A percentile compares a stretch with the other conserved stretches of the same genome.
Evolutionary conservation across 2,329 filamentous ascomycete genomes (phyloP).

Genomic region (Fusarium equiseti): DNA sequence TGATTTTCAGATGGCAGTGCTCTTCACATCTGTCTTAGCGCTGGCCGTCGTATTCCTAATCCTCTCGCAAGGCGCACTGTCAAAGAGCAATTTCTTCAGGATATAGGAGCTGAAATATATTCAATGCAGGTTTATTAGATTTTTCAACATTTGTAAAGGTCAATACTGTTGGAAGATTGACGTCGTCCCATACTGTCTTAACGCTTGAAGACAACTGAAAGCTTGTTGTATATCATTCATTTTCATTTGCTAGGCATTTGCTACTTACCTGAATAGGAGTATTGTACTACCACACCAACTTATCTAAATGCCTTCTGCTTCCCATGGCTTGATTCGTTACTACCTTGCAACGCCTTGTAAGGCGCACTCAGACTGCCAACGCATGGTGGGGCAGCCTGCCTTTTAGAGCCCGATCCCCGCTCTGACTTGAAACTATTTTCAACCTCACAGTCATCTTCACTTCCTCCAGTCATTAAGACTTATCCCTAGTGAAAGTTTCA

Average conservation of each 20-base stretch:
- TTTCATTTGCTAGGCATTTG: too few species aligned
- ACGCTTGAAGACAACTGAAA: too few species aligned
- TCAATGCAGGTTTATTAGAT: too few species aligned
- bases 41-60: constrained; percentile 1
- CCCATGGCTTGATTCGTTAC: too few species aligned
- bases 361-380: neutral
- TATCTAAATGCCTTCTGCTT: too few species aligned
- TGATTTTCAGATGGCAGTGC: constrained; percentile 8
- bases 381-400: too few species aligned
- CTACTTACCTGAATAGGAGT: too few species aligned
- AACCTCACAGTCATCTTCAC: neutral
- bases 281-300: too few species aligned
- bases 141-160: too few species aligned
- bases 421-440: neutral
- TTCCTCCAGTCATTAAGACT: neutral
- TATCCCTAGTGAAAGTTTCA: neutral
- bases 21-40: constrained; percentile 1
- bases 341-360: neutral
- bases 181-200: too few species aligned
- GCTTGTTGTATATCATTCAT: too few species aligned
- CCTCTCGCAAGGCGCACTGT: constrained; percentile 12
- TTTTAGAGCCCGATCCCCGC: neutral
- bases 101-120: neutral
- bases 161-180: too few species aligned
- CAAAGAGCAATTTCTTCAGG: neutral